A percentile compares a stretch with the other conserved stretches of the same genome.
Evolutionary conservation across 1,284 basidiomycete genomes (phyloP).

Genomic region (Pseudozyma tsukubaensis): DNA sequence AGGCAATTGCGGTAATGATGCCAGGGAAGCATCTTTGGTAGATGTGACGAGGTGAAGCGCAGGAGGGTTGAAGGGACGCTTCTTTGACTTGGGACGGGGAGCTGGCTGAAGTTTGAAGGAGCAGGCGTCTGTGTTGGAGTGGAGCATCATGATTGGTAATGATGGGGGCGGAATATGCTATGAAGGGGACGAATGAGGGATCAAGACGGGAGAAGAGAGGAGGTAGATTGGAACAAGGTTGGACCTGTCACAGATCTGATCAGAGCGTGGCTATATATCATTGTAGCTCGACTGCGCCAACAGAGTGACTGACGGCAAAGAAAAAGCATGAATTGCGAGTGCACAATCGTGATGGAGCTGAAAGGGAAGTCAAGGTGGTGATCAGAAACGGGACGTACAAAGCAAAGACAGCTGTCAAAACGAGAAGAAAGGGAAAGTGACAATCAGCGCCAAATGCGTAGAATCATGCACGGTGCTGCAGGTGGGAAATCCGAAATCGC

Average conservation of each 20-base stretch:
- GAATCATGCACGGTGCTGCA: constrained; percentile 1
- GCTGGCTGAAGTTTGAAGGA: constrained; percentile 44
- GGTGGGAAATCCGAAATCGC: not conserved
- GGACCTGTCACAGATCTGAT: too few species aligned
- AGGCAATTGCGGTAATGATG: not conserved
- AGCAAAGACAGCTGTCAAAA: not conserved
- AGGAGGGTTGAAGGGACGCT: constrained; percentile 21
- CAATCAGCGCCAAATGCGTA: constrained; percentile 1
- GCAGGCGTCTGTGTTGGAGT: constrained; percentile 21
- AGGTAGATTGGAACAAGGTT: not conserved
- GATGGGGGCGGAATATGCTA: not conserved
- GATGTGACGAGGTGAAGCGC: not conserved
- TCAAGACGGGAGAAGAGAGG: not conserved
- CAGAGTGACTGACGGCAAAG: too few species aligned
- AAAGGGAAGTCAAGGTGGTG: too few species aligned
- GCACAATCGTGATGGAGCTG: too few species aligned
- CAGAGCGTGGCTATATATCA: too few species aligned
- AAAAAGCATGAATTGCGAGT: too few species aligned
- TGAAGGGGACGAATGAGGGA: not conserved
- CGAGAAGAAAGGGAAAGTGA: constrained; percentile 10
- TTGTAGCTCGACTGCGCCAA: too few species aligned
- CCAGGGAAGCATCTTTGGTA: not conserved
- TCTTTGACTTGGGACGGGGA: constrained; percentile 34
- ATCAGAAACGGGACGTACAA: constrained; percentile 1
- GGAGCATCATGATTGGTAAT: constrained; percentile 16